These are phyloP conservation scores for Furcasterigmium sp. DNA, from an alignment of 2,329 filamentous ascomycete species.

Conservation along the genomic window DNA sequence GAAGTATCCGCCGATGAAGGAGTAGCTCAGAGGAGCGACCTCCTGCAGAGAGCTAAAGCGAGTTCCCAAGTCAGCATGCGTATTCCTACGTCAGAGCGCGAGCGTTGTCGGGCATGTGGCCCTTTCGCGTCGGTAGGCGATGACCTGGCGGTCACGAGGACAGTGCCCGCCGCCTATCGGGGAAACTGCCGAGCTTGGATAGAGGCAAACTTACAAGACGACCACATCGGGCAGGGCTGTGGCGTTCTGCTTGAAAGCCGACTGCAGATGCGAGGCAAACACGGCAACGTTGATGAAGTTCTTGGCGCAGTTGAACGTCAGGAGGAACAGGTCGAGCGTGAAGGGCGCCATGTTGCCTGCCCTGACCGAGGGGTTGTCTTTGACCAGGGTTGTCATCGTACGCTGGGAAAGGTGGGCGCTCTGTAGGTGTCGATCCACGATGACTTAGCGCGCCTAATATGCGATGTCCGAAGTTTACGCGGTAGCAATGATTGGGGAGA, in stretches of 20 bases:
- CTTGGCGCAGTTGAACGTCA: constrained; percentile 89
- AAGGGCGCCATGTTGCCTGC: constrained; percentile 32
- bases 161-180: background rate
- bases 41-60: constrained; percentile 73
- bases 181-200: background rate
- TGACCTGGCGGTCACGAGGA: constrained; percentile 2
- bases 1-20: constrained; percentile 80
- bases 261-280: constrained; percentile 67
- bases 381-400: background rate
- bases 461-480: background rate
- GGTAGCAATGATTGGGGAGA: background rate
- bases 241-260: constrained; percentile 45
- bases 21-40: constrained; percentile 75
- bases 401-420: background rate
- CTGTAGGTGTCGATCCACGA: constrained; percentile 6
- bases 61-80: background rate
- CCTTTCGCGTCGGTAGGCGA: background rate
- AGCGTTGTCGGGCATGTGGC: background rate
- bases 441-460: background rate
- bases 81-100: background rate
- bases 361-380: background rate
- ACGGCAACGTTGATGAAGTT: constrained; percentile 61
- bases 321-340: constrained; percentile 65
- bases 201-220: constrained; percentile 43
- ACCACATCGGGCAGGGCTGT: constrained; percentile 47